Percentiles rank a stretch among this genome's conserved stretches.
Conservation (phyloP, 2,329 filamentous ascomycete genomes). For the Cladosporium sp. region DNA sequence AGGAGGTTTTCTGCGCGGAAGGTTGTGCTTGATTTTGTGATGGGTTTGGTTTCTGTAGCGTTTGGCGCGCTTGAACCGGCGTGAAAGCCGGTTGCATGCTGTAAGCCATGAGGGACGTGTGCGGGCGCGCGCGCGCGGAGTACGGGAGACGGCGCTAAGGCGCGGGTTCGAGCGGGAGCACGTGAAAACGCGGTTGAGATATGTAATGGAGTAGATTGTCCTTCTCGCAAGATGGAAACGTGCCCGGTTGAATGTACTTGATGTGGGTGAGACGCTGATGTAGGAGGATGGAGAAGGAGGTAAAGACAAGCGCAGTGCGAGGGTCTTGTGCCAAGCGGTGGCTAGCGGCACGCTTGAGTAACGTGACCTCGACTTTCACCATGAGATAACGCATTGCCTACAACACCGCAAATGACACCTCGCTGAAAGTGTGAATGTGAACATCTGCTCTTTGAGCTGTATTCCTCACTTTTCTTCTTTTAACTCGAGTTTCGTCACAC, state of each 20-base stretch:
- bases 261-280: not conserved
- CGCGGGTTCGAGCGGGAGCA: not conserved
- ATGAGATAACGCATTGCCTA: no score
- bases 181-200: not conserved
- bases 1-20: constrained; percentile 59
- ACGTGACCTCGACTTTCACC: constrained; percentile 6
- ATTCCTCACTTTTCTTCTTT: no score
- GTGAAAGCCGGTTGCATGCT: constrained; percentile 39
- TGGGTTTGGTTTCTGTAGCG: constrained; percentile 25
- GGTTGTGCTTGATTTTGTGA: constrained; percentile 14
- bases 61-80: constrained; percentile 40
- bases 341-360: not conserved
- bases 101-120: constrained; percentile 5
- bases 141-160: not conserved
- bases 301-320: constrained; percentile 6
- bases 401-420: no score
- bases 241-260: not conserved
- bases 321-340: not conserved
- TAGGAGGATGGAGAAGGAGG: not conserved
- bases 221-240: not conserved
- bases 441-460: no score
- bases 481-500: no score
- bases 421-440: no score
- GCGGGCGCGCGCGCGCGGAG: not conserved
- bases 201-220: not conserved